Percentiles rank a stretch among this genome's conserved stretches.
These are phyloP conservation scores for Ascochyta pisi DNA, from an alignment of 2,329 filamentous ascomycete species.

Conservation along the genomic window DNA sequence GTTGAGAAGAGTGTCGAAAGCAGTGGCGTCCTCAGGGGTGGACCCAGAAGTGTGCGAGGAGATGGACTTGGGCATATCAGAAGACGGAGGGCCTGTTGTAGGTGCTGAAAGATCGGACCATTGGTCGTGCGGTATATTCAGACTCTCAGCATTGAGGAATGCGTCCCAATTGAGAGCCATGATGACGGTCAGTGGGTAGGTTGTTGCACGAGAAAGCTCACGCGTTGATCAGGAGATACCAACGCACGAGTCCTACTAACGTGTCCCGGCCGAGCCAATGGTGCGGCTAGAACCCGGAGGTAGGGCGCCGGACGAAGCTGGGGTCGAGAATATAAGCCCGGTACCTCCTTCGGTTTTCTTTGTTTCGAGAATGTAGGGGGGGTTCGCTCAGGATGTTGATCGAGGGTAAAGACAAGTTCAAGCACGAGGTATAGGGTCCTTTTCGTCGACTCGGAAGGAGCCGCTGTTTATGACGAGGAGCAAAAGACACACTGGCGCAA, in stretches of 20 bases:
- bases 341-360: conserved; percentile 18
- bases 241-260: conserved; percentile 24
- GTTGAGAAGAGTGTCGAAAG: conserved; percentile 42
- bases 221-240: conserved; percentile 49
- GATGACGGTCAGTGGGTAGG: conserved; percentile 37
- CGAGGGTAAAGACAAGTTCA: not conserved
- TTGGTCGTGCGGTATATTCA: conserved; percentile 48
- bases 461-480: conserved; percentile 31
- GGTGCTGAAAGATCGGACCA: conserved; percentile 47
- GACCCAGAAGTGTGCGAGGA: conserved; percentile 42
- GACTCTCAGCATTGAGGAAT: conserved; percentile 47
- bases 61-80: conserved; percentile 47
- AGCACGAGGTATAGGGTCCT: conserved; percentile 1
- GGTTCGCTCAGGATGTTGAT: conserved; percentile 2
- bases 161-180: conserved; percentile 51
- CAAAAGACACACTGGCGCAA: conserved; percentile 23
- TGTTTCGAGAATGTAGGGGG: conserved; percentile 5
- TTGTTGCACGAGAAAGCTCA: conserved; percentile 41
- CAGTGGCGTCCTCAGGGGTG: conserved; percentile 40
- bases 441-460: conserved; percentile 14
- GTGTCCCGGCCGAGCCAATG: conserved; percentile 33
- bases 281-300: conserved; percentile 30
- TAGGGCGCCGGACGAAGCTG: conserved; percentile 23
- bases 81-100: conserved; percentile 32
- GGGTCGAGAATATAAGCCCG: conserved; percentile 38